Evolutionary conservation across 2,329 filamentous ascomycete species (phyloP).

Genomic region (Claviceps cyperi): DNA sequence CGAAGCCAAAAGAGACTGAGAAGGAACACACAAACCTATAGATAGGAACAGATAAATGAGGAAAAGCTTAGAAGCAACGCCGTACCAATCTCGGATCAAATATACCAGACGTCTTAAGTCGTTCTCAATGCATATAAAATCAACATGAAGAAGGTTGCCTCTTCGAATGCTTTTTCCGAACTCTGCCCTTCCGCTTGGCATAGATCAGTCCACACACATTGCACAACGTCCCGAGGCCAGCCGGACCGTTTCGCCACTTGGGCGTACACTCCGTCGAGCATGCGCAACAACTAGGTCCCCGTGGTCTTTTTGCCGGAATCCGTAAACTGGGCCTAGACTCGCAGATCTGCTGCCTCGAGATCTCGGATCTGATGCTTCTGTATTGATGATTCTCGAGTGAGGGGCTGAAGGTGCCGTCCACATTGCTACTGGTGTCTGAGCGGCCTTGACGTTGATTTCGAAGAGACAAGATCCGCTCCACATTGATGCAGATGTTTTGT

Average conservation of each 20-base stretch:
- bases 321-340: background rate
- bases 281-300: conserved; percentile 16
- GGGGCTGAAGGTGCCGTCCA: background rate
- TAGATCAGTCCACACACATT: conserved; percentile 54
- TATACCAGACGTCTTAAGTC: background rate
- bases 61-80: background rate
- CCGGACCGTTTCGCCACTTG: conserved; percentile 61
- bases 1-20: background rate
- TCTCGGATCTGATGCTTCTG: background rate
- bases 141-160: conserved; percentile 4
- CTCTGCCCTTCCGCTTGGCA: conserved; percentile 12
- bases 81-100: background rate
- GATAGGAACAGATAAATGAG: background rate
- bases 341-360: background rate
- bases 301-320: background rate
- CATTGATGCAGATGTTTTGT: conserved; percentile 6
- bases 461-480: conserved; percentile 6
- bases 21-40: background rate
- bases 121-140: conserved; percentile 1
- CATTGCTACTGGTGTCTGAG: conserved; percentile 1
- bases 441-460: conserved; percentile 3
- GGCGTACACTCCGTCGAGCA: conserved; percentile 64
- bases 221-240: conserved; percentile 56
- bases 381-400: background rate
- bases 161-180: background rate